Evolutionary conservation across 352 stramenopile genomes (phyloP), one percentile per base, ranked within the genome.

Genomic region (Phytophthora meadii): DNA sequence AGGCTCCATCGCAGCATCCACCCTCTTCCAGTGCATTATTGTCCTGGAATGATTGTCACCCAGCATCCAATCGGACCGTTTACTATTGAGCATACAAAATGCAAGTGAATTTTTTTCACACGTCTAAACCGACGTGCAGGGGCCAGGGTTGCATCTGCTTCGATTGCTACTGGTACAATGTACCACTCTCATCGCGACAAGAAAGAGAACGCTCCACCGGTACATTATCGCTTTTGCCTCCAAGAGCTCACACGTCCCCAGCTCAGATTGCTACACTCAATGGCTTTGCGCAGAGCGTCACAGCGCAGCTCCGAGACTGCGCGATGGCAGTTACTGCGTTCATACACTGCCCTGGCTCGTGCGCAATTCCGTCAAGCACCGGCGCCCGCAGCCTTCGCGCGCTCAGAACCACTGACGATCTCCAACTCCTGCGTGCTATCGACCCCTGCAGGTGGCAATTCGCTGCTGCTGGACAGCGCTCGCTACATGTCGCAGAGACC

Each of bases 311-410:
- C 57, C 12, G 41, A 60, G 24, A 39, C 42, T 24, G 48, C 44
- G 11, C 66, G 53, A 11, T 65, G 69, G 57, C 69, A 66, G 19
- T 48, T 70, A 12, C 25, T 69, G 22, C 79, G 72, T 53, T 64
- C 72, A 15, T 89, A 87, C 65, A 88, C 80, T 22, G 74, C 74
- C 47, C 62, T 92, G 1, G 72, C 76, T 9, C 81, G 60, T 39
- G 83, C 83, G 22, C 73, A 76, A 10, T 88, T 89, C 63, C 78
- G 76, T 14, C 72, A 87, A 19, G 76, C 81, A 36, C 77, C 84
- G 40, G 56, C 74, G 25, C 72, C 72, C 12, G 75, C 75, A 1
- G 65, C 76, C 10, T 80, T 84, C 42, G 68, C 76, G 19, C 71
- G 68, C 44, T 66, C 66, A 4, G 62, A 76, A 11, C 56, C 67